Evolutionary conservation across 805 yeast genomes (phyloP), one percentile per base, ranked within the genome.

Genomic region (Zygosaccharomyces kombuchaensis): DNA sequence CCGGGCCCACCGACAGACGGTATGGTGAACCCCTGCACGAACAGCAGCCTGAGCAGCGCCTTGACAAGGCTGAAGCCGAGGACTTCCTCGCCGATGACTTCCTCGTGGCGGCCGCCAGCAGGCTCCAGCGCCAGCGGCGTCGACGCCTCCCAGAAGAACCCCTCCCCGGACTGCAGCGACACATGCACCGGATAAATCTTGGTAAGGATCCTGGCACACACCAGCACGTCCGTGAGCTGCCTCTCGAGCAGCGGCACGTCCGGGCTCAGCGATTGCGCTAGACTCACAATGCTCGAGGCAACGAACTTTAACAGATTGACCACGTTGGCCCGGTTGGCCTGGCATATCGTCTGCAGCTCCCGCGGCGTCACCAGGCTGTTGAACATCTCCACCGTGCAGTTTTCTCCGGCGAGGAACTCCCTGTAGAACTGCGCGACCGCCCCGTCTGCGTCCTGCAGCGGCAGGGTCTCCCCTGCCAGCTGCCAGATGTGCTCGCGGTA

Each of bases 111-210:
- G n/a, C n/a, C n/a, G n/a, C n/a, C n/a, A n/a, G n/a, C n/a, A n/a
- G n/a, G n/a, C n/a, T n/a, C n/a, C n/a, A n/a, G 45, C 16, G 36
- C 25, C 25, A 25, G 26, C 14, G 6, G 35, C 37, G 14, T 45
- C n/a, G n/a, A n/a, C n/a, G n/a, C 48, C 3, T 13, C 36, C 62
- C 62, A 58, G 36, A 54, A 54, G 13, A 54, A 42, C 23, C 55
- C 54, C n/a, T 36, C 43, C 19, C 43, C 41, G 19, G 26, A 21
- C 13, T 40, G 39, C n/a, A 62, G 67, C 63, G 89, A 96, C 56
- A 76, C 85, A 6, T 83, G 58, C 38, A 78, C 74, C 0, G 96
- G 96, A 16, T 85, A 51, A 3, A 85, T 44, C 48, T 79, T 76
- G 2, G 87, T 78, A 34, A 90, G 63, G 4, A 84, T 62, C 30